These are phyloP conservation scores for Mercurialis annua DNA, from an alignment of 345 rosid species.

Conservation along the genomic window DNA sequence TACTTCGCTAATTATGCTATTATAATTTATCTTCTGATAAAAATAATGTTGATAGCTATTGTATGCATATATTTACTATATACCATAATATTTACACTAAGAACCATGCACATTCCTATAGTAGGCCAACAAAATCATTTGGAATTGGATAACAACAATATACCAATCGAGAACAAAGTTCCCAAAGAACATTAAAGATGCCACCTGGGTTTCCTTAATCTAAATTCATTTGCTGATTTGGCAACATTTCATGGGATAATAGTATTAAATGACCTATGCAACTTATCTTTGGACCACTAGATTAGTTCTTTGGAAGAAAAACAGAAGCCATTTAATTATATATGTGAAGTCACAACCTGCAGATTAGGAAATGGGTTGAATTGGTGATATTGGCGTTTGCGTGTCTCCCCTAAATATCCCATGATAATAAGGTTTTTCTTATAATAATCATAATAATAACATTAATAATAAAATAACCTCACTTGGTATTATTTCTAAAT, in stretches of 20 bases:
- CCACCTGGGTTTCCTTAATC: conserved; percentile 12
- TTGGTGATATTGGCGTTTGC: conserved; percentile 2
- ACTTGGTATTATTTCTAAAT: too few relatives aligned
- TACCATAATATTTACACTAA: neutral
- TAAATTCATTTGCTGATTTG: neutral
- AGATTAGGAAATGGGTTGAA: too few relatives aligned
- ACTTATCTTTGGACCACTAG: neutral
- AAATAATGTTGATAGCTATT: too few relatives aligned
- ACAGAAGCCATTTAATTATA: too few relatives aligned
- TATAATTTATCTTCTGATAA: too few relatives aligned
- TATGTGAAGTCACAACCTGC: too few relatives aligned
- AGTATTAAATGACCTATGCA: neutral
- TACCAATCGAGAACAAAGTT: conserved; percentile 9
- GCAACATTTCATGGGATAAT: conserved; percentile 3
- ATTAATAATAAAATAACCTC: too few relatives aligned
- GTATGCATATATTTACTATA: too few relatives aligned
- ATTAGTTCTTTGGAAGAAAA: neutral
- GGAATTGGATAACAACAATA: conserved; percentile 20
- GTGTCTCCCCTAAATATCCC: conserved; percentile 1
- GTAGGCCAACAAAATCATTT: conserved; percentile 26
- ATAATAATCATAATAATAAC: too few relatives aligned
- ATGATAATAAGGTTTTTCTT: too few relatives aligned
- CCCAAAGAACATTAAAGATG: conserved; percentile 17
- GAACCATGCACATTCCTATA: neutral
- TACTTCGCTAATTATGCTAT: too few relatives aligned